phyloP scores from a whole-genome alignment of 768 basidiomycete species.

The Mycena rebaudengoi region DNA sequence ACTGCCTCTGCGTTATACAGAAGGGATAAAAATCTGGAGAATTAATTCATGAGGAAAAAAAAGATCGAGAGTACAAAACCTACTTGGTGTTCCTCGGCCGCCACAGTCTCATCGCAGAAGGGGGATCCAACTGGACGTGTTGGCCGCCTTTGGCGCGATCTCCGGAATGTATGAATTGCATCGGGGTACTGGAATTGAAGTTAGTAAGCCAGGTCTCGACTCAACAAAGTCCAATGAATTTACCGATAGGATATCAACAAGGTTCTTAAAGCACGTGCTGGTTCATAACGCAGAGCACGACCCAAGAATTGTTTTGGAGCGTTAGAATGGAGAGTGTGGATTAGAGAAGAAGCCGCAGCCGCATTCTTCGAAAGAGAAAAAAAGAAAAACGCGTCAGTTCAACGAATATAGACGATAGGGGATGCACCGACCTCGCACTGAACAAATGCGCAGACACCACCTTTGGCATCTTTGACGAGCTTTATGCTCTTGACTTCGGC shows the following conservation, averaged over 20 bases:
- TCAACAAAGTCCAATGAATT: constrained; percentile 15
- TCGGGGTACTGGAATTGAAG: constrained; percentile 43
- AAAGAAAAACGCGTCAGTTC: constrained; percentile 20
- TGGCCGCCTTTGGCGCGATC: constrained; percentile 30
- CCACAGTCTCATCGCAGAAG: constrained; percentile 69
- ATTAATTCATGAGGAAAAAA: constrained; percentile 31
- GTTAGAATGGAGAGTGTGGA: constrained; percentile 64
- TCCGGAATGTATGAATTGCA: constrained; percentile 41
- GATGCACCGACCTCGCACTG: constrained; percentile 76
- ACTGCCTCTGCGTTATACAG: constrained; percentile 66
- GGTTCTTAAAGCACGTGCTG: constrained; percentile 78
- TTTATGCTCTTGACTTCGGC: constrained; percentile 72
- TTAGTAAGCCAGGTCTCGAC: not conserved
- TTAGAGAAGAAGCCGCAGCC: constrained; percentile 62
- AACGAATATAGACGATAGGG: constrained; percentile 9
- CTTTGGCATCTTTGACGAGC: constrained; percentile 78
- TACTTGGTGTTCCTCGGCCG: constrained; percentile 64
- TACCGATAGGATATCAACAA: constrained; percentile 81
- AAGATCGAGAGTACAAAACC: constrained; percentile 4
- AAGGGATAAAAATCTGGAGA: constrained; percentile 48
- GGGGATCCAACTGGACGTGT: constrained; percentile 56
- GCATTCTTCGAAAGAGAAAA: constrained; percentile 68
- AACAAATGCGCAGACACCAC: constrained; percentile 85
- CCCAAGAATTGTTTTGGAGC: constrained; percentile 74
- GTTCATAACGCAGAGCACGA: constrained; percentile 78